Evolutionary conservation across 306 rosid species (phyloP), one percentile per base, ranked within the genome.

Genomic region (Spatholobus suberectus): DNA sequence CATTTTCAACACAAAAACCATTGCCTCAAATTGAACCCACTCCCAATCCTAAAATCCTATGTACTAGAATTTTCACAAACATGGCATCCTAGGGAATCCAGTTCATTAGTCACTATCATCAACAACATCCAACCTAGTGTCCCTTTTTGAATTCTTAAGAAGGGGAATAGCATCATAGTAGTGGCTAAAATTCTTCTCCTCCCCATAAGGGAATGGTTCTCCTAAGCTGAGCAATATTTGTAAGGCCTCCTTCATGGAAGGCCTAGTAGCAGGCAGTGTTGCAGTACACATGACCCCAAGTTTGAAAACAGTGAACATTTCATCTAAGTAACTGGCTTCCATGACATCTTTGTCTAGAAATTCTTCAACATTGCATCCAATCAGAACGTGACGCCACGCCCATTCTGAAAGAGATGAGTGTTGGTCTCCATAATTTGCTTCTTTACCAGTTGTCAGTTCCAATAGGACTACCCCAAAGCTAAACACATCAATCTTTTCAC

Each of bases 391-490:
- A n/a, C 80, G 87, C 87, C 87, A 71, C 0, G 80, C 70, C 80
- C 83, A 83, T 12, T 83, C 87, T 5, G 87, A 73, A 14, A 83
- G 83, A 15, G 87, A 83, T 10, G 83, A 83, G 62, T 71, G 44
- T 20, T 83, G 83, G 47, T 83, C 87, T 72, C 83, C 87, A 40
- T 38, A 75, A 11, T 78, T 83, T 1, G 87, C 83, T 40, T 83
- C 83, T 78, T 83, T 83, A 27, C 87, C 83, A 0, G 87, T 83
- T 78, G 87, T 78, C 63, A 83, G 76, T 61, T 83, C 87, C 79
- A 83, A 72, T 71, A 83, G 91, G 76, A 94, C 51, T 6, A 94
- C 97, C 29, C 97, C 98, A 23, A 90, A 94, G 68, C 97, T 90
- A 34, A 84, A 94, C 4, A 94, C 95, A 35, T 94, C 98, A n/a